Conservation (phyloP, 2,329 filamentous ascomycete species). For the Ascochyta koolunga region DNA sequence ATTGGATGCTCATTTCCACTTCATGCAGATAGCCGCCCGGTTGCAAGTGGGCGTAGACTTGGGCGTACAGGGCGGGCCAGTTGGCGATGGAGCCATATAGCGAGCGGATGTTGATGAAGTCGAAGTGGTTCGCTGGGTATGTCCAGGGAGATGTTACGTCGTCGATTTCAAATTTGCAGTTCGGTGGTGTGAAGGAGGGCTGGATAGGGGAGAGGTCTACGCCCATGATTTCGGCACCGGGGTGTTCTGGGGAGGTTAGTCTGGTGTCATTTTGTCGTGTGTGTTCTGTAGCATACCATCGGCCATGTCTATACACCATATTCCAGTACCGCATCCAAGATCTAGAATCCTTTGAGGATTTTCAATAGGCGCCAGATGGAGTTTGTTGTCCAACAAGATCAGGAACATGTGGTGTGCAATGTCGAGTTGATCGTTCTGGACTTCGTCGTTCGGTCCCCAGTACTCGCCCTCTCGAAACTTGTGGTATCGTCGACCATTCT, state of each 20-base stretch:
- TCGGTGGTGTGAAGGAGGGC: constrained; percentile 52
- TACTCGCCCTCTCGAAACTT: constrained; percentile 41
- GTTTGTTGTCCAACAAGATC: constrained; percentile 28
- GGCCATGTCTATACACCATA: constrained; percentile 39
- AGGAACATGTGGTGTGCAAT: constrained; percentile 38
- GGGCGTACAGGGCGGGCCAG: constrained; percentile 49
- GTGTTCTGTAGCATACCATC: constrained; percentile 14
- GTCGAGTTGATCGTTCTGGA: constrained; percentile 37
- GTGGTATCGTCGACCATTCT: constrained; percentile 44
- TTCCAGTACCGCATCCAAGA: constrained; percentile 37
- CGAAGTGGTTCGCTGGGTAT: constrained; percentile 33
- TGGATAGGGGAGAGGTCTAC: constrained; percentile 57
- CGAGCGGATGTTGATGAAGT: constrained; percentile 53
- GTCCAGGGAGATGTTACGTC: constrained; percentile 51
- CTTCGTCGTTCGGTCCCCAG: constrained; percentile 41
- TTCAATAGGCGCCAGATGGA: constrained; percentile 31
- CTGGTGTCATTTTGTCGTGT: not conserved
- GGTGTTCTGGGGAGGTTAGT: constrained; percentile 23
- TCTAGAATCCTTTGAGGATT: constrained; percentile 30
- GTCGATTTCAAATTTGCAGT: constrained; percentile 55
- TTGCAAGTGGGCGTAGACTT: constrained; percentile 33
- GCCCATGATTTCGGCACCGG: constrained; percentile 50
- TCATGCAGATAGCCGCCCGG: constrained; percentile 51
- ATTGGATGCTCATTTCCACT: constrained; percentile 50
- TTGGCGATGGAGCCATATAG: constrained; percentile 52